These are phyloP conservation scores for Ceratocystis ficicola DNA, from an alignment of 2,329 filamentous ascomycete genomes.

Conservation along the genomic window DNA sequence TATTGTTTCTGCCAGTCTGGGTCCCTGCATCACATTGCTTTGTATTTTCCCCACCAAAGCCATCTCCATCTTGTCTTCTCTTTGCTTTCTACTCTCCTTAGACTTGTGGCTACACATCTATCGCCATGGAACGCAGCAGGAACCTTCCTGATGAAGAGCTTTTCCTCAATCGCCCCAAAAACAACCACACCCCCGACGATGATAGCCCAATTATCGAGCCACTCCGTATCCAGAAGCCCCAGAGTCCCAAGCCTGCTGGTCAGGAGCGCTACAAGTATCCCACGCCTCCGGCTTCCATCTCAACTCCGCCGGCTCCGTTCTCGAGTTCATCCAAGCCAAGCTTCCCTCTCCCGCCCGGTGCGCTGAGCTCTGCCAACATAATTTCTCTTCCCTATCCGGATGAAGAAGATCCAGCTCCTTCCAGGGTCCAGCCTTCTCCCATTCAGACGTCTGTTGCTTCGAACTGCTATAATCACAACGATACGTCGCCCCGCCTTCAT, in stretches of 20 bases:
- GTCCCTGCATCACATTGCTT: conserved; percentile 10
- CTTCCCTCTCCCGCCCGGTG: conserved; percentile 54
- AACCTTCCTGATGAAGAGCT: conserved; percentile 69
- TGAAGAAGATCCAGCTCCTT: conserved; percentile 43
- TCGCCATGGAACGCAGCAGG: conserved; percentile 41
- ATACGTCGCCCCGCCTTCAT: conserved; percentile 43
- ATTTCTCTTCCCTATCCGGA: conserved; percentile 56
- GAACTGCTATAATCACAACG: conserved; percentile 37
- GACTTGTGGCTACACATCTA: background rate
- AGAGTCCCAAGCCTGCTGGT: conserved; percentile 43
- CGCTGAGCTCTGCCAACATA: conserved; percentile 55
- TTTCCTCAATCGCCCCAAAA: conserved; percentile 53
- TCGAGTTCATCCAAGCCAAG: conserved; percentile 38
- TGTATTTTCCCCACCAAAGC: background rate
- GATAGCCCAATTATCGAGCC: conserved; percentile 74
- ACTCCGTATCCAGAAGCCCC: conserved; percentile 70
- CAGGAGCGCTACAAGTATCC: conserved; percentile 41
- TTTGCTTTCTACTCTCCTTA: background rate
- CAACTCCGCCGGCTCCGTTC: conserved; percentile 32
- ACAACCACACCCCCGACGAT: conserved; percentile 33
- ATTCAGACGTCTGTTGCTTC: conserved; percentile 34
- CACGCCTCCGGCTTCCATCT: conserved; percentile 33
- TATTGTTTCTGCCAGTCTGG: background rate
- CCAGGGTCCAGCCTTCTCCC: conserved; percentile 25
- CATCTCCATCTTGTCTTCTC: background rate